These are phyloP conservation scores for Guadua angustifolia DNA, from an alignment of 176 grass and related monocot genomes.

Conservation along the genomic window DNA sequence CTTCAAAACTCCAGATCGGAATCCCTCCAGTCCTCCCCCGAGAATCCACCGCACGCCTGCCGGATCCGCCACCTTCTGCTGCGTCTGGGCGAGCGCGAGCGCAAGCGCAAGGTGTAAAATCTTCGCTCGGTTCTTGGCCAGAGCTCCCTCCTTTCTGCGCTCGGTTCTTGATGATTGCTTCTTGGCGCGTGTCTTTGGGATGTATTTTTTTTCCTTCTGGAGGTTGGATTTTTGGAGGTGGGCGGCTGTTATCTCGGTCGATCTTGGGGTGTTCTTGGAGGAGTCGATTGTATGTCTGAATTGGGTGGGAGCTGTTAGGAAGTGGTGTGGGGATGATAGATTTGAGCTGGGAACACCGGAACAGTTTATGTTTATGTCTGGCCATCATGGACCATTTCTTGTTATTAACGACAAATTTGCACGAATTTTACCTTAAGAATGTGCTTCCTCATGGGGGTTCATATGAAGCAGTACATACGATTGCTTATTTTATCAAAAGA, in stretches of 20 bases:
- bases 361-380: neutral
- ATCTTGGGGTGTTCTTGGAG: neutral
- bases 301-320: neutral
- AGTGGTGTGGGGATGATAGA: neutral
- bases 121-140: neutral
- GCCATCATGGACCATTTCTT: neutral
- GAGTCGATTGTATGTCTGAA: neutral
- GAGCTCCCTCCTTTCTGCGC: neutral
- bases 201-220: neutral
- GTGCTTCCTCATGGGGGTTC: neutral
- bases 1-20: conserved; percentile 13
- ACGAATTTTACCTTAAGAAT: neutral
- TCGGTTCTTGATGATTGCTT: conserved; percentile 22
- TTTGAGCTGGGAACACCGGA: neutral
- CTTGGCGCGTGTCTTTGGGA: neutral
- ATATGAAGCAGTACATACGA: neutral
- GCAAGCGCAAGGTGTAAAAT: conserved; percentile 4
- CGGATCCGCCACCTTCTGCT: conserved; percentile 28
- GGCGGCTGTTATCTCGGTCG: neutral
- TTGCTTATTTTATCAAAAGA: conserved; percentile 11
- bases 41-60: neutral
- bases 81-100: neutral
- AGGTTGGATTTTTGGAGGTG: neutral
- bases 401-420: neutral
- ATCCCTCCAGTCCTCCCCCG: neutral